Conservation (phyloP, 2,329 filamentous ascomycete species). For the Neurospora crassa region DNA sequence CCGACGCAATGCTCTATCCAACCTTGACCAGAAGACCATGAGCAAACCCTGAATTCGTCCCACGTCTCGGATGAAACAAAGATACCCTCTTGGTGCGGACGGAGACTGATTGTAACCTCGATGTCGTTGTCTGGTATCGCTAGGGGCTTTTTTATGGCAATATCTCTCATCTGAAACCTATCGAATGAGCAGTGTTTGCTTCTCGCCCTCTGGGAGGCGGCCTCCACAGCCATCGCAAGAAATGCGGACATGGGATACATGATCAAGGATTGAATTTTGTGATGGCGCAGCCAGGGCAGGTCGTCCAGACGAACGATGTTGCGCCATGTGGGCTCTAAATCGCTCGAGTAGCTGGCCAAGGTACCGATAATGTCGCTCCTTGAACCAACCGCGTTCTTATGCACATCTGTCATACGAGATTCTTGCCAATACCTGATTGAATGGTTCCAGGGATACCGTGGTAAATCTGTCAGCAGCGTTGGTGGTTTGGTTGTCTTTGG, state of each 20-base stretch:
- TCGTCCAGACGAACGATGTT: slow-evolving; percentile 38
- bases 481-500: slow-evolving; percentile 26
- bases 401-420: slow-evolving; percentile 31
- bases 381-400: slow-evolving; percentile 29
- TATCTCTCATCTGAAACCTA: slow-evolving; percentile 36
- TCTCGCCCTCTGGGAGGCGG: slow-evolving; percentile 27
- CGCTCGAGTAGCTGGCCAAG: slow-evolving; percentile 32
- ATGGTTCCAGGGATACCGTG: slow-evolving; percentile 39
- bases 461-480: slow-evolving; percentile 32
- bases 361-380: slow-evolving; percentile 39
- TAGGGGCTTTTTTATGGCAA: slow-evolving; percentile 35
- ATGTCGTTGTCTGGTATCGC: slow-evolving; percentile 38
- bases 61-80: slow-evolving; percentile 34
- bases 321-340: slow-evolving; percentile 38
- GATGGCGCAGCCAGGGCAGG: slow-evolving; percentile 48
- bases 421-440: slow-evolving; percentile 38
- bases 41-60: slow-evolving; percentile 48
- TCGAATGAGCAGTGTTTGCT: slow-evolving; percentile 22
- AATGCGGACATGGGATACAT: slow-evolving; percentile 47
- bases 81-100: slow-evolving; percentile 31
- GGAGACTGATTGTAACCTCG: slow-evolving; percentile 40
- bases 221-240: slow-evolving; percentile 41
- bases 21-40: slow-evolving; percentile 38
- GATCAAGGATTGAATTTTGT: slow-evolving; percentile 45
- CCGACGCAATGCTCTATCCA: slow-evolving; percentile 52